Evolutionary conservation across 1,284 basidiomycete species (phyloP).

Genomic region (Sanghuangporus sanghuang): DNA sequence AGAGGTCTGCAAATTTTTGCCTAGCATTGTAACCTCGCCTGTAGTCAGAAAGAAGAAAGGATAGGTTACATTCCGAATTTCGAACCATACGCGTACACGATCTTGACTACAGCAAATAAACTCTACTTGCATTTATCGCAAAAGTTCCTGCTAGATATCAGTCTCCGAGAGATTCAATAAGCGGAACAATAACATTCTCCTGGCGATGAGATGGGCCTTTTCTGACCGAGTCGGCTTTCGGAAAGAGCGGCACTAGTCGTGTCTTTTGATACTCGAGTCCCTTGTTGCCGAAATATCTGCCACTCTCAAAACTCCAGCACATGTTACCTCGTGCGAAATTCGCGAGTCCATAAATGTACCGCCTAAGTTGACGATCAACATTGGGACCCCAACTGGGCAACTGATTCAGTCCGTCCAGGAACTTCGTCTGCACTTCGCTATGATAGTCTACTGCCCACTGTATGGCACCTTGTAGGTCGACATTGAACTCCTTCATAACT

Average conservation of each 20-base stretch:
- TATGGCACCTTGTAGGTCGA: constrained; percentile 46
- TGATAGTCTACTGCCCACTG: constrained; percentile 50
- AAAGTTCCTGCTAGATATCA: no score
- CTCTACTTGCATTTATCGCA: no score
- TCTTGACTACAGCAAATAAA: no score
- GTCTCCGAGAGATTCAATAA: no score
- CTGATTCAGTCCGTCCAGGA: not conserved
- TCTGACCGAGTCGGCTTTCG: not conserved
- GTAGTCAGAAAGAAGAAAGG: no score
- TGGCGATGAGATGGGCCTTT: not conserved
- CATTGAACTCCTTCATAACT: constrained; percentile 46
- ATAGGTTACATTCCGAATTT: no score
- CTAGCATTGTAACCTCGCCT: no score
- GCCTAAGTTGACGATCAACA: constrained; percentile 27
- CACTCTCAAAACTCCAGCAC: constrained; percentile 38
- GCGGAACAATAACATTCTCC: not conserved
- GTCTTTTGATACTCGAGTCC: constrained; percentile 27
- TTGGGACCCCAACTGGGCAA: constrained; percentile 25
- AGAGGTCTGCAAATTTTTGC: no score
- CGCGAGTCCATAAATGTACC: constrained; percentile 36
- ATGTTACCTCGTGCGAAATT: constrained; percentile 36
- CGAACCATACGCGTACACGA: no score
- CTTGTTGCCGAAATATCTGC: constrained; percentile 35
- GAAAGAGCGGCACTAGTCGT: not conserved
- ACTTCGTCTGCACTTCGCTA: constrained; percentile 22